Conservation (phyloP, 768 basidiomycete genomes). For the Mycena rosella region DNA sequence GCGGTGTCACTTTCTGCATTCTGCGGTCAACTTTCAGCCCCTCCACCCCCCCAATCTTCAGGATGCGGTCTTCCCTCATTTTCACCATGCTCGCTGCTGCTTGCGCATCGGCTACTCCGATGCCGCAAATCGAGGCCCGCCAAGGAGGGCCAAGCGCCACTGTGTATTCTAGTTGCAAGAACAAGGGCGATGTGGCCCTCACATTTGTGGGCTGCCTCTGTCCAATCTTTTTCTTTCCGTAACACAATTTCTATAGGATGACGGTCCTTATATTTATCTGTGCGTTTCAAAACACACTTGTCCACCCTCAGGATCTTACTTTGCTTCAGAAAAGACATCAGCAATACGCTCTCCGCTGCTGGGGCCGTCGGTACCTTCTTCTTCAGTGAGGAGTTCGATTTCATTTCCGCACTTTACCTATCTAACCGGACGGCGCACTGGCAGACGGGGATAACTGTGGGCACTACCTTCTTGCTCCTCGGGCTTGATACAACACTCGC, state of each 20-base stretch:
- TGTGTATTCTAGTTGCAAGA: constrained; percentile 17
- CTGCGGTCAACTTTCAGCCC: not conserved
- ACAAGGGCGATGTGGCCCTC: constrained; percentile 8
- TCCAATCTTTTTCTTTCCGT: not conserved
- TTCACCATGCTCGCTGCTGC: not conserved
- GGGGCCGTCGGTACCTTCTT: constrained; percentile 48
- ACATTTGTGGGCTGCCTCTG: constrained; percentile 1
- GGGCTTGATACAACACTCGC: not conserved
- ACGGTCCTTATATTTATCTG: constrained; percentile 21
- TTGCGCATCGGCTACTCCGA: not conserved
- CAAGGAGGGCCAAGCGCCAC: not conserved
- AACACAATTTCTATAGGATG: constrained; percentile 1
- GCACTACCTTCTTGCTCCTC: not conserved
- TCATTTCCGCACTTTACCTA: not conserved
- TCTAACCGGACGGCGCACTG: not conserved
- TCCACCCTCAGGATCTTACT: not conserved
- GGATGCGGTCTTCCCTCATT: constrained; percentile 3
- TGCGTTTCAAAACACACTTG: not conserved
- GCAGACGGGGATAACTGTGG: constrained; percentile 22
- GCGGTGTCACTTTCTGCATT: not conserved
- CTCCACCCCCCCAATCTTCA: not conserved
- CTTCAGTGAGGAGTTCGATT: constrained; percentile 32
- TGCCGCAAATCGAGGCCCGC: not conserved
- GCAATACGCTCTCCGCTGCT: constrained; percentile 39
- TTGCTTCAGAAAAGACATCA: constrained; percentile 48